phyloP scores from a whole-genome alignment of 2,329 filamentous ascomycete species.

The Botrytis porri region DNA sequence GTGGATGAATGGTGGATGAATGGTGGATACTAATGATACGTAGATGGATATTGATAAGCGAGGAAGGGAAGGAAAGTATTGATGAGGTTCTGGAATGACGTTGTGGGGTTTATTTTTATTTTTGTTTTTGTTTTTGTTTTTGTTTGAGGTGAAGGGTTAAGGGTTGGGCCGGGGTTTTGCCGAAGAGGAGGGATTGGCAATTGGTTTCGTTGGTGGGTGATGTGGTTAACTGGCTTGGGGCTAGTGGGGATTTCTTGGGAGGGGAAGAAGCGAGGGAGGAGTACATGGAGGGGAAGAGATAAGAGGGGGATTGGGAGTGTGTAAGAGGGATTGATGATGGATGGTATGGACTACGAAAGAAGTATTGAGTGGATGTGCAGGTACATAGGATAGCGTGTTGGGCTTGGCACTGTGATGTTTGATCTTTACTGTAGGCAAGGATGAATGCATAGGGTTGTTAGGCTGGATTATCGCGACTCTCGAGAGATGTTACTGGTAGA shows the following conservation, averaged over 20 bases:
- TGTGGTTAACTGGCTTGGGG: not conserved
- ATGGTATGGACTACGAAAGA: no score
- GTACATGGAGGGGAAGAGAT: no score
- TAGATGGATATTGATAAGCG: not conserved
- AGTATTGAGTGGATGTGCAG: no score
- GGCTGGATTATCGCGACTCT: not conserved
- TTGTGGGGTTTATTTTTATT: not conserved
- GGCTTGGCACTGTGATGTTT: no score
- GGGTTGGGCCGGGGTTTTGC: not conserved
- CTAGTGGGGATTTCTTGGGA: no score
- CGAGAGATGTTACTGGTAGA: not conserved
- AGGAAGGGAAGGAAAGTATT: not conserved
- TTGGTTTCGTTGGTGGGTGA: not conserved
- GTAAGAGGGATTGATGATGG: no score
- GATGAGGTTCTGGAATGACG: not conserved
- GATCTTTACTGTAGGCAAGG: no score
- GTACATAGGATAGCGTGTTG: no score
- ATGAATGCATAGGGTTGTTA: not conserved
- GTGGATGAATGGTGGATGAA: not conserved
- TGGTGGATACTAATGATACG: no score
- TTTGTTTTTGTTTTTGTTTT: not conserved
- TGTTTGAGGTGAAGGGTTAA: not conserved
- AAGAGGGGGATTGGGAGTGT: no score
- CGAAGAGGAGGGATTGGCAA: not conserved
- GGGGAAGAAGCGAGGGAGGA: no score